These are phyloP conservation scores for Aspergillus melleus DNA, from an alignment of 2,329 filamentous ascomycete species.

Conservation along the genomic window DNA sequence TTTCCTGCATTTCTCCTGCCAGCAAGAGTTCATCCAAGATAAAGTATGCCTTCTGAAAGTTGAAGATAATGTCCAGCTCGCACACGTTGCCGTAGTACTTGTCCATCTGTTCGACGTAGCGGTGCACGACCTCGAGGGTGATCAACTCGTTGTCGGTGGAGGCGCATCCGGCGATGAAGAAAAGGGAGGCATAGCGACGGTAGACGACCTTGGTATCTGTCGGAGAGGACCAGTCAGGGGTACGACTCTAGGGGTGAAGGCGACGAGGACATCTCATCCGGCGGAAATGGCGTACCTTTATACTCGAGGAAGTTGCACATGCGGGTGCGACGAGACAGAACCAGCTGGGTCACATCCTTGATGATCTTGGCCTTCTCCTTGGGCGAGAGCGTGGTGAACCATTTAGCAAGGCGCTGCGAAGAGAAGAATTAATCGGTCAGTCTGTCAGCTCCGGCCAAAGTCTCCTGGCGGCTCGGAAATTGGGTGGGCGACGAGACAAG, in stretches of 20 bases:
- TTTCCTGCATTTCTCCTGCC: slow-evolving; percentile 96
- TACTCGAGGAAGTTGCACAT: slow-evolving; percentile 99
- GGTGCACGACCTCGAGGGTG: slow-evolving; percentile 96
- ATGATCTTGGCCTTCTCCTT: slow-evolving; percentile 99
- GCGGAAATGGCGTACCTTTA: slow-evolving; percentile 65
- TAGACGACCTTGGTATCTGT: slow-evolving; percentile 98
- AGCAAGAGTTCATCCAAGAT: slow-evolving; percentile 95
- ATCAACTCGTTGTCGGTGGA: slow-evolving; percentile 99
- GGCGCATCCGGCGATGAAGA: slow-evolving; percentile 97
- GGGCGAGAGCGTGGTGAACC: slow-evolving; percentile 97
- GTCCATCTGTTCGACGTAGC: slow-evolving; percentile 99
- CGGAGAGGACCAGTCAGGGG: slow-evolving; percentile 14
- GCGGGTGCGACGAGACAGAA: slow-evolving; percentile 89
- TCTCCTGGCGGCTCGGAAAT: slow-evolving; percentile 18
- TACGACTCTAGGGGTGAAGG: not conserved
- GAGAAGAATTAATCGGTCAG: slow-evolving; percentile 31
- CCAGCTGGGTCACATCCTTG: slow-evolving; percentile 98
- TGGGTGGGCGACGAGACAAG: slow-evolving; percentile 41
- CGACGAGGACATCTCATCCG: not conserved
- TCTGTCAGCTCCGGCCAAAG: slow-evolving; percentile 19
- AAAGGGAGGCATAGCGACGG: slow-evolving; percentile 95
- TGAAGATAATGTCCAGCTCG: slow-evolving; percentile 99
- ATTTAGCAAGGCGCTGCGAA: slow-evolving; percentile 89
- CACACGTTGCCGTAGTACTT: slow-evolving; percentile 99
- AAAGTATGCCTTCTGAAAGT: slow-evolving; percentile 99